These are phyloP conservation scores for Orbilia quercus DNA, from an alignment of 2,329 filamentous ascomycete genomes.

Conservation along the genomic window DNA sequence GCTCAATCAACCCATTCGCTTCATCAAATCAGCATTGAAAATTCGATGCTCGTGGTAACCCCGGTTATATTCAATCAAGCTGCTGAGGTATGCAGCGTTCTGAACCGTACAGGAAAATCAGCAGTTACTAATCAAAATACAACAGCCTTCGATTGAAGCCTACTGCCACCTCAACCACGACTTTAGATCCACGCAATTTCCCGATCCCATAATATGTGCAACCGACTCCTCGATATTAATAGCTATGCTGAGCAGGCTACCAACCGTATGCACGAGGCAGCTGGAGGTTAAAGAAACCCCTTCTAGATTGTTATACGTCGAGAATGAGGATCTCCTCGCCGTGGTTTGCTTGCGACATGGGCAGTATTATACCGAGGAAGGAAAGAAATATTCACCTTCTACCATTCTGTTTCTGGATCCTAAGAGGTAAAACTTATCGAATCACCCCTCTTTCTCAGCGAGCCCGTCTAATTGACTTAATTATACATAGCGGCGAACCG, in stretches of 20 bases:
- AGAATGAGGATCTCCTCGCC: conserved; percentile 57
- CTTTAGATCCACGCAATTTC: conserved; percentile 57
- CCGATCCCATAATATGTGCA: conserved; percentile 58
- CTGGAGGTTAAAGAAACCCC: conserved; percentile 59
- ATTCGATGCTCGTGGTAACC: conserved; percentile 14
- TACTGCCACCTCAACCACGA: conserved; percentile 45
- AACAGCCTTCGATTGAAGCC: conserved; percentile 46
- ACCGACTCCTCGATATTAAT: conserved; percentile 58
- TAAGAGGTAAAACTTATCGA: conserved; percentile 52
- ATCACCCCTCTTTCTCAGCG: not conserved
- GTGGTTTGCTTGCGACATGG: conserved; percentile 58
- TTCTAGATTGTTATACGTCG: conserved; percentile 58
- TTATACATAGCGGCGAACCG: conserved; percentile 55
- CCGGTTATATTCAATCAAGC: conserved; percentile 48
- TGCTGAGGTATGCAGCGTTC: conserved; percentile 21
- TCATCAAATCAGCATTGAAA: conserved; percentile 34
- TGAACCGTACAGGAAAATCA: not conserved
- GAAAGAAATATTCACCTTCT: conserved; percentile 10
- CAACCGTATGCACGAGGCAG: conserved; percentile 59
- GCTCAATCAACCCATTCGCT: conserved; percentile 46
- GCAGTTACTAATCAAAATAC: conserved; percentile 4
- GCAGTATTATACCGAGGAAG: conserved; percentile 16
- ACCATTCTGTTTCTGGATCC: conserved; percentile 59
- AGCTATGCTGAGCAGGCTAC: conserved; percentile 58
- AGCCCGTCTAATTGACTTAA: not conserved